Evolutionary conservation across 1,284 basidiomycete genomes (phyloP).

Genomic region (Naganishia sp.): DNA sequence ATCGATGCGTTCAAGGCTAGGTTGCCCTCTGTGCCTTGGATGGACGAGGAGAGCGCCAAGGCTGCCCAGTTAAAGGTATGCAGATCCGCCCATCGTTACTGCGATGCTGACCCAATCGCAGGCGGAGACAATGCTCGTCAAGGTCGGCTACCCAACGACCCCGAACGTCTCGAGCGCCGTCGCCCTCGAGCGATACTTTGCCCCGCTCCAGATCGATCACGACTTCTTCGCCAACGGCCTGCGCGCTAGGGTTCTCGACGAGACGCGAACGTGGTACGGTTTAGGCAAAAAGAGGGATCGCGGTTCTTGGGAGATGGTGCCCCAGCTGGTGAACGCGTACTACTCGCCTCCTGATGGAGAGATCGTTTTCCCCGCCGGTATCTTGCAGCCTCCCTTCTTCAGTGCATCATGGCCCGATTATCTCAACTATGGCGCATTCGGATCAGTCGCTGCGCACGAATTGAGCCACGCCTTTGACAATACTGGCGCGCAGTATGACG

Average conservation of each 20-base stretch:
- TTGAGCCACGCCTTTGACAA: slow-evolving; percentile 67
- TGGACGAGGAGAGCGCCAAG: slow-evolving; percentile 79
- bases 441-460: slow-evolving; percentile 85
- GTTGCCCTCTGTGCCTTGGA: slow-evolving; percentile 78
- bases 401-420: slow-evolving; percentile 77
- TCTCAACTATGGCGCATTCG: slow-evolving; percentile 87
- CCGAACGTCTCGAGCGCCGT: slow-evolving; percentile 76
- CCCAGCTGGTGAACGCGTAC: slow-evolving; percentile 59
- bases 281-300: slow-evolving; percentile 72
- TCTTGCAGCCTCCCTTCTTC: slow-evolving; percentile 92
- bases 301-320: slow-evolving; percentile 85
- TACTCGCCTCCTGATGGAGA: slow-evolving; percentile 41
- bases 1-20: slow-evolving; percentile 81
- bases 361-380: slow-evolving; percentile 85
- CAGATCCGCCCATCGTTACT: neutral
- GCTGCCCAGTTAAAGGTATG: slow-evolving; percentile 80
- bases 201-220: slow-evolving; percentile 64
- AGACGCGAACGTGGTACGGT: slow-evolving; percentile 66
- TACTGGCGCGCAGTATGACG: slow-evolving; percentile 65
- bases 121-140: slow-evolving; percentile 52
- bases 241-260: slow-evolving; percentile 56
- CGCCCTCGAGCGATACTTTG: slow-evolving; percentile 75
- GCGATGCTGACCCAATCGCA: neutral
- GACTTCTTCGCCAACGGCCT: slow-evolving; percentile 84
- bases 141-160: slow-evolving; percentile 69